A percentile compares a stretch with the other conserved stretches of the same genome.
Conservation (phyloP, 805 yeast genomes). For the Candida gorgasii region DNA sequence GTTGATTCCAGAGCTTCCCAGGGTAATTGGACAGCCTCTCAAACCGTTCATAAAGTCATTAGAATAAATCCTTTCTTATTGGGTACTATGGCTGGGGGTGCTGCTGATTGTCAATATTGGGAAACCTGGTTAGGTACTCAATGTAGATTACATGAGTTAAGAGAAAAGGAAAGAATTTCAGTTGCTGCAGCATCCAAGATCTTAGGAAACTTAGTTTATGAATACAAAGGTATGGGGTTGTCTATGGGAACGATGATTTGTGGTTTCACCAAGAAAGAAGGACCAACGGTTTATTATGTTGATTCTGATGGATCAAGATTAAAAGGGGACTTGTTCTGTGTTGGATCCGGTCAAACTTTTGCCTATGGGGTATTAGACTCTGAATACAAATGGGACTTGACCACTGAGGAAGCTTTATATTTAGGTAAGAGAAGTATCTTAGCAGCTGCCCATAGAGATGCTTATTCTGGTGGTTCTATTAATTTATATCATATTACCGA, state of each 20-base stretch:
- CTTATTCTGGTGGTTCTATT: conserved; percentile 95
- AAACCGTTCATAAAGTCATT: conserved; percentile 95
- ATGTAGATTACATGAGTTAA: conserved; percentile 90
- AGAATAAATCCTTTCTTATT: conserved; percentile 92
- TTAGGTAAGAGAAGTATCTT: conserved; percentile 93
- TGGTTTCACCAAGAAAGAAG: conserved; percentile 93
- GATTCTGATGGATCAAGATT: conserved; percentile 97
- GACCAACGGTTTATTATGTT: conserved; percentile 93
- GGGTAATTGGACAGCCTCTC: conserved; percentile 97
- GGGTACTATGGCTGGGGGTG: conserved; percentile 99
- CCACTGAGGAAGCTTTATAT: conserved; percentile 90
- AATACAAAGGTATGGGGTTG: conserved; percentile 96
- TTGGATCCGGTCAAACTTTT: conserved; percentile 98
- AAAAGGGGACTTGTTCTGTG: conserved; percentile 93
- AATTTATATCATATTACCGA: conserved; percentile 92
- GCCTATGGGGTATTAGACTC: conserved; percentile 98
- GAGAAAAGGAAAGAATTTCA: conserved; percentile 91
- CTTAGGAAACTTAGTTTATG: conserved; percentile 83
- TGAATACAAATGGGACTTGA: conserved; percentile 86
- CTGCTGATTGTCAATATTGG: conserved; percentile 99
- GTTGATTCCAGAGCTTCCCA: conserved; percentile 98
- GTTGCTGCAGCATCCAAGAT: conserved; percentile 98
- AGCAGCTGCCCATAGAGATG: conserved; percentile 99
- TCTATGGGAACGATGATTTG: conserved; percentile 99
- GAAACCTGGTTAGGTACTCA: conserved; percentile 98